These are phyloP conservation scores for Xylaria venustula DNA, from an alignment of 495 filamentous ascomycete genomes.

Conservation along the genomic window DNA sequence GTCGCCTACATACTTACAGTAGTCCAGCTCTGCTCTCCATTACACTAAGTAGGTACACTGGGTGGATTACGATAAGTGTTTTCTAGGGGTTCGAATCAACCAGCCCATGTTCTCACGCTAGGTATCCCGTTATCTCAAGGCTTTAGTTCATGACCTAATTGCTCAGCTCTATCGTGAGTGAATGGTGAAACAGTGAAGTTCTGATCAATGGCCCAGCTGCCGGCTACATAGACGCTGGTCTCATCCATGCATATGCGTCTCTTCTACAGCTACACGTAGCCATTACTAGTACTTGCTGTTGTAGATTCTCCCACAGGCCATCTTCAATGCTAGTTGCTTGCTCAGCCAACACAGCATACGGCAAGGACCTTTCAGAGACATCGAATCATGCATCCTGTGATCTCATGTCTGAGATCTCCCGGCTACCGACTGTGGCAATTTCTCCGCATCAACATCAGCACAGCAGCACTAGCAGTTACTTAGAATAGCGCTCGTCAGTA, in stretches of 20 bases:
- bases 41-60: too few species aligned
- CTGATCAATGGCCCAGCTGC: neutral
- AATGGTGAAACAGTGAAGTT: neutral
- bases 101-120: too few species aligned
- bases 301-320: neutral
- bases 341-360: neutral
- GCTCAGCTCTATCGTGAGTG: neutral
- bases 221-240: neutral
- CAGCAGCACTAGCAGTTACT: neutral
- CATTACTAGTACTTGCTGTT: neutral
- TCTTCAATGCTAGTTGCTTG: neutral
- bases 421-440: constrained; percentile 10
- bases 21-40: too few species aligned
- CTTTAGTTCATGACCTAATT: neutral
- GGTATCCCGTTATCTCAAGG: neutral
- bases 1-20: too few species aligned
- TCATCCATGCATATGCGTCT: neutral
- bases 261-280: neutral
- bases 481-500: neutral
- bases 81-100: too few species aligned
- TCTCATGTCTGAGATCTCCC: constrained; percentile 8
- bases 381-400: constrained; percentile 5
- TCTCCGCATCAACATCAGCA: neutral
- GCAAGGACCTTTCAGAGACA: constrained; percentile 3
- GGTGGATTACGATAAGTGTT: too few species aligned